Conservation (phyloP, 1,284 basidiomycete species). For the Ganoderma multipileum region DNA sequence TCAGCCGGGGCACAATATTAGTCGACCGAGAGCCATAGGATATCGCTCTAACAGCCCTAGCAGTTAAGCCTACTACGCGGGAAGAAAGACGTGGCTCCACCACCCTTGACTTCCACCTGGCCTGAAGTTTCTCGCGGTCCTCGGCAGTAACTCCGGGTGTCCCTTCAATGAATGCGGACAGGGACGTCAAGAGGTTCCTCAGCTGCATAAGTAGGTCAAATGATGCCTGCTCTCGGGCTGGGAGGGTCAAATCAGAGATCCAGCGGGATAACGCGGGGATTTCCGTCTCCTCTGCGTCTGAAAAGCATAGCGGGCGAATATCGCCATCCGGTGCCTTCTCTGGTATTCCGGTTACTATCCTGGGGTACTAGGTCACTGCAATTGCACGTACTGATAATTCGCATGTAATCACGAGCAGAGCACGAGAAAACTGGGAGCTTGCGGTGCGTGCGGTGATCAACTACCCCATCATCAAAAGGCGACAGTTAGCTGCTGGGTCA, state of each 20-base stretch:
- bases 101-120: neutral
- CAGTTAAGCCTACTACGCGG: neutral
- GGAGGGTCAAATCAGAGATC: slow-evolving; percentile 7
- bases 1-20: neutral
- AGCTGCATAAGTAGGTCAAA: neutral
- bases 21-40: neutral
- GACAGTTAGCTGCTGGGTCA: neutral
- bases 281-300: neutral
- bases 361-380: neutral
- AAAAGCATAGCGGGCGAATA: neutral
- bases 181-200: neutral
- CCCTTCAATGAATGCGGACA: neutral
- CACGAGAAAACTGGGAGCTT: neutral
- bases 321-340: neutral
- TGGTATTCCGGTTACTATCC: neutral
- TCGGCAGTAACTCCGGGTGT: neutral
- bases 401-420: slow-evolving; percentile 2
- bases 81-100: too few relatives aligned
- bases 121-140: neutral
- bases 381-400: neutral
- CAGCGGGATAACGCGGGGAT: slow-evolving; percentile 12
- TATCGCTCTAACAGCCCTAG: neutral
- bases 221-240: slow-evolving; percentile 1
- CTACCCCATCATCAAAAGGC: neutral
- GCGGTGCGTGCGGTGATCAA: neutral